phyloP scores from a whole-genome alignment of 441 rosid genomes.

The Pelargonium australe region DNA sequence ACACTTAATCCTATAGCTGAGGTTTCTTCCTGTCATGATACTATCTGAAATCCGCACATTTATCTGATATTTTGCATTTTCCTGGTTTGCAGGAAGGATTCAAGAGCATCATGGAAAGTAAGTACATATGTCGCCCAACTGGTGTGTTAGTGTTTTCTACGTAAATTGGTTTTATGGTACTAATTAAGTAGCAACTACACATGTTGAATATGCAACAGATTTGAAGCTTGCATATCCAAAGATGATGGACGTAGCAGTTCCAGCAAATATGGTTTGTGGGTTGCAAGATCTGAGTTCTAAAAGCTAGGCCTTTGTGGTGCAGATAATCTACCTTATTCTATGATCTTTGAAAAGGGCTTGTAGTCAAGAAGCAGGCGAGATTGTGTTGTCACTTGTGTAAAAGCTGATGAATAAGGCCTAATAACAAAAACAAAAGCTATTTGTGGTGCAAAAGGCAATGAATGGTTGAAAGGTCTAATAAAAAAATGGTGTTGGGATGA shows the following conservation, averaged over 20 bases:
- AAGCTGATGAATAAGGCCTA: background rate
- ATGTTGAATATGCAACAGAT: background rate
- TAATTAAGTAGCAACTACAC: background rate
- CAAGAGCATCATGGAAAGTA: conserved; percentile 71
- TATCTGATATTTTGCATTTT: background rate
- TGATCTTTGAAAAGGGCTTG: too few species aligned
- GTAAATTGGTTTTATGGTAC: background rate
- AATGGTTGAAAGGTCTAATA: too few species aligned
- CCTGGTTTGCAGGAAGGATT: conserved; percentile 57
- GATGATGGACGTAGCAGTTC: conserved; percentile 5
- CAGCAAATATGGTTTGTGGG: conserved; percentile 6
- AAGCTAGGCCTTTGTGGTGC: background rate
- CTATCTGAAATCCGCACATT: background rate
- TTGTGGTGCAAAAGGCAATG: background rate
- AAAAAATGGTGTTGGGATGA: too few species aligned
- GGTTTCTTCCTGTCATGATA: too few species aligned
- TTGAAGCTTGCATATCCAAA: conserved; percentile 1
- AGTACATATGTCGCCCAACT: conserved; percentile 19
- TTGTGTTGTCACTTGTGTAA: too few species aligned
- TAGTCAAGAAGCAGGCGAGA: too few species aligned
- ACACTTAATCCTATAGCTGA: background rate
- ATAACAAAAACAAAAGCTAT: background rate
- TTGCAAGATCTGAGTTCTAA: background rate
- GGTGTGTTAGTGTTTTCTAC: too few species aligned
- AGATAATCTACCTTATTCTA: too few species aligned